Conservation (phyloP, 805 yeast genomes). For the Zygoascus biomembranicola region DNA sequence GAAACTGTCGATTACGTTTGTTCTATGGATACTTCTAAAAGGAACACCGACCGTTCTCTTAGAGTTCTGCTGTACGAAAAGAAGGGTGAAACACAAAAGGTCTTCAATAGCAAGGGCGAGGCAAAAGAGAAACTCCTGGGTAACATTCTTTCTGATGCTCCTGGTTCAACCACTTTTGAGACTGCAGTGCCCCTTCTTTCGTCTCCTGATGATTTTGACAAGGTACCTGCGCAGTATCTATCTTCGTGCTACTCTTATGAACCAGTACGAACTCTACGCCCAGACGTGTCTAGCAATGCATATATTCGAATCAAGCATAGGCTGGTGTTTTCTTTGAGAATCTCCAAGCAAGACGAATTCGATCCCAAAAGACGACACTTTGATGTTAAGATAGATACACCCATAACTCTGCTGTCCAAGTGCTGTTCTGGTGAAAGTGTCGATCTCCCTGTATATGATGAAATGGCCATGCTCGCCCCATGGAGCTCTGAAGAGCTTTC, state of each 20-base stretch:
- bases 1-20: slow-evolving; percentile 88
- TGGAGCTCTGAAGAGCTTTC: background rate
- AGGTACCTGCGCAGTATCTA: slow-evolving; percentile 1
- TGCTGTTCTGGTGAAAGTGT: slow-evolving; percentile 24
- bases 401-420: slow-evolving; percentile 59
- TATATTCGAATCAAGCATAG: slow-evolving; percentile 88
- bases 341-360: slow-evolving; percentile 48
- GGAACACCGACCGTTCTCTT: slow-evolving; percentile 33
- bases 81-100: slow-evolving; percentile 19
- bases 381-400: slow-evolving; percentile 92
- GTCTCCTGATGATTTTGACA: slow-evolving; percentile 5
- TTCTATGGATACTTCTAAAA: slow-evolving; percentile 79
- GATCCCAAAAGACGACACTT: slow-evolving; percentile 70
- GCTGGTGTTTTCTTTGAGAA: slow-evolving; percentile 78
- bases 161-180: slow-evolving; percentile 4
- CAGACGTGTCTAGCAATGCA: slow-evolving; percentile 64
- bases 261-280: slow-evolving; percentile 38
- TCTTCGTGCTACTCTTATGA: background rate
- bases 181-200: slow-evolving; percentile 10
- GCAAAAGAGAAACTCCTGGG: slow-evolving; percentile 6
- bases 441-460: slow-evolving; percentile 21
- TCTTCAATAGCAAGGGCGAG: slow-evolving; percentile 1
- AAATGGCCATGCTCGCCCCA: background rate
- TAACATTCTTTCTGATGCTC: slow-evolving; percentile 3
- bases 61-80: slow-evolving; percentile 61